These are phyloP conservation scores for Suillus fuscotomentosus DNA, from an alignment of 768 basidiomycete species.

Conservation along the genomic window DNA sequence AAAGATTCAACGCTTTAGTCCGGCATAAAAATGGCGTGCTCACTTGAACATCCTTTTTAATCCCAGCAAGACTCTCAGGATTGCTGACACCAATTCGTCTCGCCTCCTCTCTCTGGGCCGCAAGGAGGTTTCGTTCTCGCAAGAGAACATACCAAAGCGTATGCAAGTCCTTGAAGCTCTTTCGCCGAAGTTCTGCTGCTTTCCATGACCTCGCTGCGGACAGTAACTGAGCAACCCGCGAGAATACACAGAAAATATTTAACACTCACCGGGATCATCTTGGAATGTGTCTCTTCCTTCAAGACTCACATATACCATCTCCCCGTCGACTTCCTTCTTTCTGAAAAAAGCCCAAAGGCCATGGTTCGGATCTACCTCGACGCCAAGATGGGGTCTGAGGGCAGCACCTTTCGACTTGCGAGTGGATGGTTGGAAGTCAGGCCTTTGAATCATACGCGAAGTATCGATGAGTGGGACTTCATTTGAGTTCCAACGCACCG, in stretches of 20 bases:
- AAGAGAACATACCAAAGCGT: conserved; percentile 91
- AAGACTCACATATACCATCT: conserved; percentile 51
- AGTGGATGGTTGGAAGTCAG: neutral
- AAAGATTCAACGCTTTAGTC: conserved; percentile 8
- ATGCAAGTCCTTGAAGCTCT: conserved; percentile 92
- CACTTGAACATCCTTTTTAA: conserved; percentile 44
- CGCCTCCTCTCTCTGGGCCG: conserved; percentile 81
- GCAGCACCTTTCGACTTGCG: conserved; percentile 22
- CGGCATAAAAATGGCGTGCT: conserved; percentile 14
- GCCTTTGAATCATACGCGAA: conserved; percentile 5
- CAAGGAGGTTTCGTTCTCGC: conserved; percentile 86
- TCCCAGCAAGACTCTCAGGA: conserved; percentile 24
- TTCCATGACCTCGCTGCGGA: conserved; percentile 83
- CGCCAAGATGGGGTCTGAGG: conserved; percentile 41
- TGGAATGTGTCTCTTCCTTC: conserved; percentile 29
- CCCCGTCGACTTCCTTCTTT: conserved; percentile 49
- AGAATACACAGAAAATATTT: neutral
- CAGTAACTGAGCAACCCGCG: conserved; percentile 7
- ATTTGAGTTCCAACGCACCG: conserved; percentile 23
- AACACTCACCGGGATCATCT: conserved; percentile 36
- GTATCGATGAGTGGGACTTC: conserved; percentile 10
- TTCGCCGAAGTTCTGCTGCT: conserved; percentile 82
- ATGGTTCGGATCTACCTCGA: conserved; percentile 56
- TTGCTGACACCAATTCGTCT: conserved; percentile 54
- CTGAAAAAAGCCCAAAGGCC: conserved; percentile 81